Base-by-base conservation (phyloP, 2,329 filamentous ascomycete species). In the Endocalyx cinctus region DNA sequence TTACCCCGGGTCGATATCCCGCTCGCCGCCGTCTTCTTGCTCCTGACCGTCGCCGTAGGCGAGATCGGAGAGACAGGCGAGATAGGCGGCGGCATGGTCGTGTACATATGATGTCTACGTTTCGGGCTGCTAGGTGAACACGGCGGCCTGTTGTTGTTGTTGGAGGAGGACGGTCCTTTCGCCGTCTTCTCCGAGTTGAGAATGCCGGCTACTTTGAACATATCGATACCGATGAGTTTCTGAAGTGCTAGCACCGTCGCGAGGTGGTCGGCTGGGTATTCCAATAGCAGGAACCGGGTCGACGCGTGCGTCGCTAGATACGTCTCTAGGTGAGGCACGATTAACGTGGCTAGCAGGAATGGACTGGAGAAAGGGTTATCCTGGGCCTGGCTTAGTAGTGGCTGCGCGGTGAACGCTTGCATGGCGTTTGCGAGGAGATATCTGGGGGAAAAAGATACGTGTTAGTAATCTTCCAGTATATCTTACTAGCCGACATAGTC, bases 351-450 rank as follows among this genome's bases (percentile, higher is more conserved):
- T 3, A 82, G 64, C 12, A 74, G 58, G 15, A 67, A 60, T 2
- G 72, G 65, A 44, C 75, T 70, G 12, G 64, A 62, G 38, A 78
- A 72, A 1, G 73, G 74, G 42, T 74, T 75, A 35, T 70, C 67
- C 19, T 67, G 63, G 4, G 64, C 64, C 38, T 75, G 71, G 34
- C 67, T 66, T 4, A 66, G 50, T 6, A 72, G 54, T 2, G 66
- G 66, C 37, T 74, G 73, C 2, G 69, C 60, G 5, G 69, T 73
- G 41, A 72, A 74, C 1, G 67, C 62, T 50, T 80, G 76, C 69
- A 81, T 76, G 5, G 72, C 73, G 42, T 69, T 78, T 43, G 69
- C 69, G 34, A 80, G 70, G 31, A 82, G 63, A 44, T 77, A 80
- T 41, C 77, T 79, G 25, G n/a, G 8, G 20, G 20, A 23, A n/a